Conservation (phyloP, 1,139 yeast species). For the Pichia sp. region DNA sequence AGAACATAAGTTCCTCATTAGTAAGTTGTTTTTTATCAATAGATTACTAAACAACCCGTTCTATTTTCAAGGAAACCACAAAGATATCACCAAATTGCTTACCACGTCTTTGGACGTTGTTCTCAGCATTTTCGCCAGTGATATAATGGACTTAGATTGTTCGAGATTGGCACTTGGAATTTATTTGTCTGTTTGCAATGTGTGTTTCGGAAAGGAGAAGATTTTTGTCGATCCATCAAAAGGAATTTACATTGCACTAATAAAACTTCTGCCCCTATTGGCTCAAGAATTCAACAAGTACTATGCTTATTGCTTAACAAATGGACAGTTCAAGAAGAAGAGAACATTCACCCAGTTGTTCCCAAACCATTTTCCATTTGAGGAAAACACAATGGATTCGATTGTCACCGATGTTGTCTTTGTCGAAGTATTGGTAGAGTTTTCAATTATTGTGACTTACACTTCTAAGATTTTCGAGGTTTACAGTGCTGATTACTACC, state of each 20-base stretch:
- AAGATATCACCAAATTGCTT: conserved; percentile 43
- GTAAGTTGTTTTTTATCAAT: conserved; percentile 56
- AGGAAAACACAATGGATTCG: conserved; percentile 66
- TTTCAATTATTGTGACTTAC: conserved; percentile 56
- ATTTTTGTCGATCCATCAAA: conserved; percentile 19
- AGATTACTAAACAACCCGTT: conserved; percentile 51
- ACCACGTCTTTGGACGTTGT: conserved; percentile 59
- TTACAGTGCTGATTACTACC: conserved; percentile 8
- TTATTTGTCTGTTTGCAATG: conserved; percentile 39
- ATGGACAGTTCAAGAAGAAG: conserved; percentile 46
- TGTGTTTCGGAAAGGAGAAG: conserved; percentile 26
- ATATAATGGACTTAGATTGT: conserved; percentile 50
- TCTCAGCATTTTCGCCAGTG: conserved; percentile 52
- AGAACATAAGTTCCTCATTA: conserved; percentile 52
- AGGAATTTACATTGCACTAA: conserved; percentile 19
- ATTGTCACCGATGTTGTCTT: conserved; percentile 65
- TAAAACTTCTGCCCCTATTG: conserved; percentile 25
- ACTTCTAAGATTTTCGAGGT: conserved; percentile 33
- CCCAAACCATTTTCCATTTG: conserved; percentile 65
- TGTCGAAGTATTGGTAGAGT: conserved; percentile 70
- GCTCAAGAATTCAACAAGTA: conserved; percentile 40
- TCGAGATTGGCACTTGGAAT: conserved; percentile 60
- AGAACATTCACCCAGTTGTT: conserved; percentile 64
- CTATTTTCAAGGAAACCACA: conserved; percentile 25
- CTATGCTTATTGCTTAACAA: conserved; percentile 50